Percentiles rank a stretch among this genome's conserved stretches.
Conservation (phyloP, 1,139 yeast genomes). For the Magnusiomyces ingens region DNA sequence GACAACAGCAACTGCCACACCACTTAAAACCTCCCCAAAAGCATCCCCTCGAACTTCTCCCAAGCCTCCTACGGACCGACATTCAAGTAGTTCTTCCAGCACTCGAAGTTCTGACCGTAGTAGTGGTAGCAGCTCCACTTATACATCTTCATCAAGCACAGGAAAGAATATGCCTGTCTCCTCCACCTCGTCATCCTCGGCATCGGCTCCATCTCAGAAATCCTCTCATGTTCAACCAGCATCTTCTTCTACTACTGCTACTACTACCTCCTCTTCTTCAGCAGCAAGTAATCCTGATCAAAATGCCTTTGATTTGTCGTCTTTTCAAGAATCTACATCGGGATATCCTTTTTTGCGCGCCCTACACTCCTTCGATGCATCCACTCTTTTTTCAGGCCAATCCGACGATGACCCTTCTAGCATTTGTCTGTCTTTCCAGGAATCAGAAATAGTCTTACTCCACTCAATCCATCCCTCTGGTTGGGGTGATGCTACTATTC, state of each 20-base stretch:
- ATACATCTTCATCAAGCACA: background rate
- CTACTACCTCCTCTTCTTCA: background rate
- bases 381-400: slow-evolving; percentile 44
- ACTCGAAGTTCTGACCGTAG: background rate
- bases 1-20: no score
- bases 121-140: background rate
- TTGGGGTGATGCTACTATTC: slow-evolving; percentile 92
- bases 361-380: slow-evolving; percentile 70
- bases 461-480: slow-evolving; percentile 90
- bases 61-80: background rate
- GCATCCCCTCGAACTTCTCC: background rate
- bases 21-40: background rate
- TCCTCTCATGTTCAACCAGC: background rate
- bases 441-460: slow-evolving; percentile 75
- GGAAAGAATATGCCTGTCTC: background rate
- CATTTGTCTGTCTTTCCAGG: slow-evolving; percentile 76
- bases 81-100: background rate
- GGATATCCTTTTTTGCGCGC: slow-evolving; percentile 43
- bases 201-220: background rate
- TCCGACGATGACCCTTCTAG: slow-evolving; percentile 50
- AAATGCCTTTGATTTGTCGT: background rate
- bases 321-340: slow-evolving; percentile 7
- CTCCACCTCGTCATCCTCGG: background rate
- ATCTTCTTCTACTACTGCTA: background rate
- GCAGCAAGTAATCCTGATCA: background rate